A percentile compares a stretch with the other conserved stretches of the same genome.
Conservation (phyloP, 345 rosid species). For the Citrus glauca region DNA sequence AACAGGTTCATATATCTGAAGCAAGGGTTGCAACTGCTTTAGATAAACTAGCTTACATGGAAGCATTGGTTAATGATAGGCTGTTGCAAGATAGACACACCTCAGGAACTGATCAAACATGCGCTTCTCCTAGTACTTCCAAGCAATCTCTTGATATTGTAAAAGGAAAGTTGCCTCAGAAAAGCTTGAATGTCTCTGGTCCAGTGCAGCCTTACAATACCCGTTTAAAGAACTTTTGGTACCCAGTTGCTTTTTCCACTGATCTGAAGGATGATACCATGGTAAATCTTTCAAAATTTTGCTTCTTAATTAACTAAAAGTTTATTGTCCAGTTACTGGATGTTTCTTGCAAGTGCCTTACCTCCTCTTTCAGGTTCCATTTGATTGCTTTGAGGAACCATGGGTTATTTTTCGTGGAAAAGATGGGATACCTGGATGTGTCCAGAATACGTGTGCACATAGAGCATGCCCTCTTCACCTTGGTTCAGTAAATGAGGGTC, state of each 20-base stretch:
- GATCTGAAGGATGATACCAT: slow-evolving; percentile 86
- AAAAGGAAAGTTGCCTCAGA: slow-evolving; percentile 45
- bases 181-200: slow-evolving; percentile 85
- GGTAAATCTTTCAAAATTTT: slow-evolving; percentile 43
- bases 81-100: slow-evolving; percentile 59
- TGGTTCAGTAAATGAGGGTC: slow-evolving; percentile 89
- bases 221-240: slow-evolving; percentile 86
- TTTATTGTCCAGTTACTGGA: background rate
- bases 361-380: slow-evolving; percentile 58
- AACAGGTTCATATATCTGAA: slow-evolving; percentile 95
- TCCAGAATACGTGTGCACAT: slow-evolving; percentile 91
- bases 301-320: background rate
- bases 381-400: slow-evolving; percentile 92
- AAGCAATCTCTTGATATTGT: slow-evolving; percentile 33
- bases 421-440: slow-evolving; percentile 92
- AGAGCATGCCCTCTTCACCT: slow-evolving; percentile 98
- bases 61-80: slow-evolving; percentile 74
- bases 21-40: slow-evolving; percentile 90
- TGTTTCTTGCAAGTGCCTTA: background rate
- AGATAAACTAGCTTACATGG: slow-evolving; percentile 95
- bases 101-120: slow-evolving; percentile 36
- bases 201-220: slow-evolving; percentile 80
- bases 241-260: slow-evolving; percentile 77
- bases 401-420: slow-evolving; percentile 96
- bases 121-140: slow-evolving; percentile 47